Percentiles rank a stretch among this genome's conserved stretches.
Conservation (phyloP, 106 monocot genomes). For the Chionographis japonica region DNA sequence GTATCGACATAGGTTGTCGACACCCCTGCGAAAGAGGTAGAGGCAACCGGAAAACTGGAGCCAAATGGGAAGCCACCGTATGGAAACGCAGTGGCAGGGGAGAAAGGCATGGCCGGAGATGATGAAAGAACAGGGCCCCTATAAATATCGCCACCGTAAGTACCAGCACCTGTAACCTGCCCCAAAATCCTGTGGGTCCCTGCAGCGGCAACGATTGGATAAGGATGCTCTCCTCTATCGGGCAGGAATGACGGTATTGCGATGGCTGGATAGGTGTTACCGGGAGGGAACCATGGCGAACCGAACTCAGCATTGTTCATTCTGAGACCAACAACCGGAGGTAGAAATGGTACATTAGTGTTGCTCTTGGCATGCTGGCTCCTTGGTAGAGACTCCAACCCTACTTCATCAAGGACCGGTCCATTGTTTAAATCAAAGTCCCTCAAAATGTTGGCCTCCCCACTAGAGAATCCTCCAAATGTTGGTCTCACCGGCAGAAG, state of each 20-base stretch:
- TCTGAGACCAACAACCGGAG: slow-evolving; percentile 29
- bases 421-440: slow-evolving; percentile 75
- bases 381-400: slow-evolving; percentile 16
- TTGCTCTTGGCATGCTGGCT: slow-evolving; percentile 20
- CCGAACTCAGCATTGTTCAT: slow-evolving; percentile 36
- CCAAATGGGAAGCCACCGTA: slow-evolving; percentile 44
- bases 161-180: slow-evolving; percentile 11
- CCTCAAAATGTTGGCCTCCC: slow-evolving; percentile 27
- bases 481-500: slow-evolving; percentile 17
- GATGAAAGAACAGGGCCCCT: slow-evolving; percentile 44
- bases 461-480: slow-evolving; percentile 17
- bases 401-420: slow-evolving; percentile 39
- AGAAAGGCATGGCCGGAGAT: slow-evolving; percentile 38
- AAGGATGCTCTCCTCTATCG: slow-evolving; percentile 41
- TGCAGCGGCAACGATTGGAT: slow-evolving; percentile 30
- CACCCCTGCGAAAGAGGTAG: slow-evolving; percentile 32
- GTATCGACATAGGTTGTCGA: slow-evolving; percentile 27
- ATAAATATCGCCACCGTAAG: slow-evolving; percentile 41
- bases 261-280: slow-evolving; percentile 43
- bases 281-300: slow-evolving; percentile 47
- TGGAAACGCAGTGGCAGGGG: slow-evolving; percentile 35
- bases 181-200: slow-evolving; percentile 39
- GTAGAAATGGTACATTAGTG: slow-evolving; percentile 22
- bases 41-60: slow-evolving; percentile 29
- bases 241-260: slow-evolving; percentile 37